A percentile compares a stretch with the other conserved stretches of the same genome.
phyloP scores from a whole-genome alignment of 2,329 filamentous ascomycete species.

The Leptographium galeiforme region DNA sequence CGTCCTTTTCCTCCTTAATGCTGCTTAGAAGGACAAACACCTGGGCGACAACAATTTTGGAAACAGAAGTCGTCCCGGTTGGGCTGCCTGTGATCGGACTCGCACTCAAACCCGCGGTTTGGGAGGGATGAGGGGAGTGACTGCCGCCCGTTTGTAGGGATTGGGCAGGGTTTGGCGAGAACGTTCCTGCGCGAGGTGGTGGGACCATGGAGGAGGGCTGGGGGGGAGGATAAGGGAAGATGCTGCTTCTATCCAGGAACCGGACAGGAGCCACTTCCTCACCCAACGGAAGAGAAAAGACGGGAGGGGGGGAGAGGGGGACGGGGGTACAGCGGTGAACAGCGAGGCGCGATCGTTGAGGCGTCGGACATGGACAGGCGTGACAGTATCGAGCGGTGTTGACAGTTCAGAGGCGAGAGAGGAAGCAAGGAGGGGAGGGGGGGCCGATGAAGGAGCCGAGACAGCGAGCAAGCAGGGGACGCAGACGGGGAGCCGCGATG shows the following conservation, averaged over 20 bases:
- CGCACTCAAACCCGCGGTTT: constrained; percentile 42
- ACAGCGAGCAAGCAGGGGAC: background rate
- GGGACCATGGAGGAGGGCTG: constrained; percentile 35
- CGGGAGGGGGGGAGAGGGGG: background rate
- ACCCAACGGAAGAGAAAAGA: constrained; percentile 9
- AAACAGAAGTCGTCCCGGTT: constrained; percentile 54
- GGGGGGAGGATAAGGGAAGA: constrained; percentile 6
- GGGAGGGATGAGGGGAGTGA: constrained; percentile 44
- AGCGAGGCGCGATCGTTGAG: background rate
- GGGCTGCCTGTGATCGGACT: constrained; percentile 50
- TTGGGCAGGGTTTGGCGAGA: constrained; percentile 48
- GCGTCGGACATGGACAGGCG: constrained; percentile 4
- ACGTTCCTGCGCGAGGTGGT: constrained; percentile 49
- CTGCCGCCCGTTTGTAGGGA: constrained; percentile 41
- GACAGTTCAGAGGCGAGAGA: background rate
- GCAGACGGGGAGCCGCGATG: background rate
- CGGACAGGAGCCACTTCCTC: constrained; percentile 14
- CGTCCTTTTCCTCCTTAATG: constrained; percentile 84
- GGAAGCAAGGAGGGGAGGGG: background rate
- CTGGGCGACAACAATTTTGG: constrained; percentile 91
- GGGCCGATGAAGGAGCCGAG: background rate
- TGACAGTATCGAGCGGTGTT: background rate
- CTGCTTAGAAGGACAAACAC: constrained; percentile 88
- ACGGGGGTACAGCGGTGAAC: background rate
- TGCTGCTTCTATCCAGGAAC: constrained; percentile 12